phyloP scores from a whole-genome alignment of 805 yeast species.

The Suhomyces prunicola region DNA sequence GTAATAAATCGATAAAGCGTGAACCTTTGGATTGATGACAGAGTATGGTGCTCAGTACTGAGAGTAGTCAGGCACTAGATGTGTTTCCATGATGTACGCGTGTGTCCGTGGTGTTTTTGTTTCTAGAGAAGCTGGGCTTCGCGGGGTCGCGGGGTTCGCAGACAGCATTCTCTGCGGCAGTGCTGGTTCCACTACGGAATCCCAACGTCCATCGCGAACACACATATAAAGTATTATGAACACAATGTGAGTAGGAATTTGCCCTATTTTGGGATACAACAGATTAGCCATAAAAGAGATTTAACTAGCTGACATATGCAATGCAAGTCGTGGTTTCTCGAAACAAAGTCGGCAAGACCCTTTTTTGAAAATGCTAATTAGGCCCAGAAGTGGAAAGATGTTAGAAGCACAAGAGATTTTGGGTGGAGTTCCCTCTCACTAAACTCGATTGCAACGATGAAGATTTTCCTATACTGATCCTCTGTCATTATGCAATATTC shows the following conservation, averaged over 20 bases:
- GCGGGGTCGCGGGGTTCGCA: conserved; percentile 1
- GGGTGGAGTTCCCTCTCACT: neutral
- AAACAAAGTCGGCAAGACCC: neutral
- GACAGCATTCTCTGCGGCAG: neutral
- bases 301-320: neutral
- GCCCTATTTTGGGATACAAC: neutral
- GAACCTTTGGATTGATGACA: neutral
- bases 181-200: neutral
- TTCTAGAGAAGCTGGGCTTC: neutral
- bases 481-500: neutral
- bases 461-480: neutral
- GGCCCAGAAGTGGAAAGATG: neutral
- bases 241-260: neutral
- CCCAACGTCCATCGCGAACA: neutral
- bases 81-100: neutral
- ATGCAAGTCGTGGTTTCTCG: neutral
- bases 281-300: neutral
- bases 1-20: neutral
- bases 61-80: neutral
- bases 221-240: neutral
- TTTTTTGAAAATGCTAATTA: neutral
- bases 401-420: neutral
- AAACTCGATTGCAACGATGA: neutral
- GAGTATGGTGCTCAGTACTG: neutral
- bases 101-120: neutral